Evolutionary conservation across 805 yeast genomes (phyloP).

Genomic region (Candida caryicola): DNA sequence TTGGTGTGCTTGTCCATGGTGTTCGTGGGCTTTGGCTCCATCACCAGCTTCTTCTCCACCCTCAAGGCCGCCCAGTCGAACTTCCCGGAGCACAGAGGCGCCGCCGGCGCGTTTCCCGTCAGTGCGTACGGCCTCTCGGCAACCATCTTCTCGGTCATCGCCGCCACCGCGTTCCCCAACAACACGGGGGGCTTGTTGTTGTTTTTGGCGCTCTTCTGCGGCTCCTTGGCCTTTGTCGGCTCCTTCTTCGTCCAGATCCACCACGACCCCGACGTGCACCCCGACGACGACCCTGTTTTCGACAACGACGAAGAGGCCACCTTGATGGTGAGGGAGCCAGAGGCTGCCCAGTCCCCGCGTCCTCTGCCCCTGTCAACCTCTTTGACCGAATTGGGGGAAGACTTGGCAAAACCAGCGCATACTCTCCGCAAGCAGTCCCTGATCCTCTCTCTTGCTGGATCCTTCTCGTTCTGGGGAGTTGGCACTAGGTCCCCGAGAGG

Average conservation of each 20-base stretch:
- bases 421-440: neutral
- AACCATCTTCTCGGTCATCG: constrained; percentile 55
- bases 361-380: neutral
- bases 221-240: constrained; percentile 42
- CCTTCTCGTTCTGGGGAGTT: constrained; percentile 41
- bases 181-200: constrained; percentile 53
- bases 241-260: constrained; percentile 43
- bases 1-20: constrained; percentile 49
- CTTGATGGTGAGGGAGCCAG: constrained; percentile 1
- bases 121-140: constrained; percentile 73
- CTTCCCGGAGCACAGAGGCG: constrained; percentile 68
- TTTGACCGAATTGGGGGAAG: constrained; percentile 1
- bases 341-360: too few relatives aligned
- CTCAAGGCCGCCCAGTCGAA: constrained; percentile 58
- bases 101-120: constrained; percentile 68
- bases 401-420: neutral
- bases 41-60: constrained; percentile 57
- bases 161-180: constrained; percentile 51
- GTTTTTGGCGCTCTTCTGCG: constrained; percentile 56
- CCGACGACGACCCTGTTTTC: neutral
- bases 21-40: constrained; percentile 64
- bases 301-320: constrained; percentile 6
- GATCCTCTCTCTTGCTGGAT: constrained; percentile 25
- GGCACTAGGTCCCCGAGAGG: constrained; percentile 31
- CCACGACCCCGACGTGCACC: constrained; percentile 12